Percentiles rank a stretch among this genome's conserved stretches.
These are phyloP conservation scores for Ophiosphaerella herpotricha DNA, from an alignment of 2,329 filamentous ascomycete species.

Conservation along the genomic window DNA sequence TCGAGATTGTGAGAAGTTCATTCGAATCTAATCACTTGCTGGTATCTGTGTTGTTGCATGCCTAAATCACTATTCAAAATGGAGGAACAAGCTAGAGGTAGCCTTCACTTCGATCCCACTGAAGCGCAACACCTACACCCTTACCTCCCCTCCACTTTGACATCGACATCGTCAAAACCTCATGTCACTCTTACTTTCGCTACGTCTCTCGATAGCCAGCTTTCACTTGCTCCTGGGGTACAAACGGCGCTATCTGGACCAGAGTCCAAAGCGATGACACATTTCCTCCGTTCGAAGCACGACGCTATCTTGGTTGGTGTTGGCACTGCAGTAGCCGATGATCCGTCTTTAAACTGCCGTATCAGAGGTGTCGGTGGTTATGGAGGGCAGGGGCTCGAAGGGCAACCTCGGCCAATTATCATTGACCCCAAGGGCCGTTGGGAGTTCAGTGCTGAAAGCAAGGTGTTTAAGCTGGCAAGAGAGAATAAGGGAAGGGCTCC, in stretches of 20 bases:
- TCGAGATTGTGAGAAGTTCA: too few species aligned
- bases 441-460: constrained; percentile 63
- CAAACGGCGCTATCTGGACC: constrained; percentile 83
- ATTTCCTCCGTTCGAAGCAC: constrained; percentile 81
- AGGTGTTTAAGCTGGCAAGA: constrained; percentile 68
- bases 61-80: neutral
- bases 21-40: too few species aligned
- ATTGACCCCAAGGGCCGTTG: constrained; percentile 81
- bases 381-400: constrained; percentile 55
- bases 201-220: constrained; percentile 81
- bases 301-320: constrained; percentile 85
- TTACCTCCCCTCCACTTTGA: constrained; percentile 50
- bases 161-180: constrained; percentile 12
- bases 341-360: constrained; percentile 84
- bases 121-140: constrained; percentile 54
- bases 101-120: constrained; percentile 49
- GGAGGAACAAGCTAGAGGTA: constrained; percentile 17
- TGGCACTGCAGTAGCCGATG: constrained; percentile 81
- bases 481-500: constrained; percentile 72
- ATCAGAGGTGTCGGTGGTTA: constrained; percentile 65
- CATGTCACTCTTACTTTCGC: constrained; percentile 80
- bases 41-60: too few species aligned
- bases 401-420: constrained; percentile 80
- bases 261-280: constrained; percentile 88
- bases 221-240: constrained; percentile 76